Percentiles rank a stretch among this genome's conserved stretches.
These are phyloP conservation scores for Phaeolepiota aurea DNA, from an alignment of 768 basidiomycete genomes.

Conservation along the genomic window DNA sequence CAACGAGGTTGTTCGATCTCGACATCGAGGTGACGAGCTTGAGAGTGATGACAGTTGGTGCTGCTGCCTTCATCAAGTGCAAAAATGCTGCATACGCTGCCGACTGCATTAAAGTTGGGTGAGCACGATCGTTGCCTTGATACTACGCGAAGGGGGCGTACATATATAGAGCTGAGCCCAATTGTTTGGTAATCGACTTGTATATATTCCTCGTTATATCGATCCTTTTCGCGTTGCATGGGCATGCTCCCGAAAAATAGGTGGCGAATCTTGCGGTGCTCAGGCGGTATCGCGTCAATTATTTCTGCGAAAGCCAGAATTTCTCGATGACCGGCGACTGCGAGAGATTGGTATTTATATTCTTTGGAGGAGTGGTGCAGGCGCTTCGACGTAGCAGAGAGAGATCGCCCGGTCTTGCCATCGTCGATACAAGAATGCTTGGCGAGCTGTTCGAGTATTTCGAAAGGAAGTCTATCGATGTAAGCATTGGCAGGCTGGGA, in stretches of 20 bases:
- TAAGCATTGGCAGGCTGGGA: not conserved
- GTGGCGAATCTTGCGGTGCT: constrained; percentile 17
- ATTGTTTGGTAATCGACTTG: too few relatives aligned
- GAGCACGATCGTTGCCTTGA: not conserved
- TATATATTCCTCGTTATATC: not conserved
- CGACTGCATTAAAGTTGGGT: not conserved
- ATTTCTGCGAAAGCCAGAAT: constrained; percentile 14
- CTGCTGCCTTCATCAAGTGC: not conserved
- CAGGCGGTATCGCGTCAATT: constrained; percentile 11
- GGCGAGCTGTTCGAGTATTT: not conserved
- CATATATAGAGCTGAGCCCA: not conserved
- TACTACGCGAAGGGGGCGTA: not conserved
- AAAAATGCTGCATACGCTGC: not conserved
- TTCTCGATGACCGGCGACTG: constrained; percentile 16
- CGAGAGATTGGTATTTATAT: constrained; percentile 20
- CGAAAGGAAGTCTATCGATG: not conserved
- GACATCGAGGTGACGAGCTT: not conserved
- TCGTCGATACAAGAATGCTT: constrained; percentile 25
- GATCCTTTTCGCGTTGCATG: not conserved
- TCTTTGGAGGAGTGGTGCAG: constrained; percentile 16
- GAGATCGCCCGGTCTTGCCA: constrained; percentile 24
- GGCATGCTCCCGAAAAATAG: constrained; percentile 16
- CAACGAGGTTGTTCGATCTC: not conserved
- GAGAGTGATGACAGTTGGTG: not conserved
- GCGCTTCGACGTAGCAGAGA: constrained; percentile 23